Evolutionary conservation across 2,329 filamentous ascomycete genomes (phyloP), one percentile per base, ranked within the genome.

Genomic region (Trichoderma sp.): DNA sequence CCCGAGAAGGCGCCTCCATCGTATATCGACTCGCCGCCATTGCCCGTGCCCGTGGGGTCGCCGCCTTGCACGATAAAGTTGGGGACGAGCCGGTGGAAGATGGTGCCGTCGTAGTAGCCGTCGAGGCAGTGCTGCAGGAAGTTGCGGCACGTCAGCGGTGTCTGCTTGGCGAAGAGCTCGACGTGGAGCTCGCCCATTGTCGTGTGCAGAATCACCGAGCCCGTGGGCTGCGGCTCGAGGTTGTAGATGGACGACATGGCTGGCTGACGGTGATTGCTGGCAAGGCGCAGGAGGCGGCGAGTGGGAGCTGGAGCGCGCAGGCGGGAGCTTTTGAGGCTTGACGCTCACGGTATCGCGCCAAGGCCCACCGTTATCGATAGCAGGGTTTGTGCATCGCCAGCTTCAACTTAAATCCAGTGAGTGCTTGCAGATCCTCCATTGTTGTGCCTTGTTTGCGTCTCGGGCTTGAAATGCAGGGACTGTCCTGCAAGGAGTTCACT

Each of bases 41-140:
- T 89, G 14, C 94, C 94, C 0, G 93, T 97, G 26, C 93, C 93
- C 0, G 93, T 97, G 0, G 95, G 94, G 72, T 99, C 95, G 64
- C 95, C 95, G 34, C 94, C 95, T 74, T 99, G 95, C 12, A 98
- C 81, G 68, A 99, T 91, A 77, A 99, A 99, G 59, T 90, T 91
- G 0, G 93, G 92, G 0, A 97, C 89, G 6, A 98, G 83, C 26
- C 95, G 91, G 79, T 99, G 95, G 79, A 99, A 99, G 68, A 95
- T 89, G 0, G 93, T 97, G 74, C 90, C 88, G 72, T 92, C 89
- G 81, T 98, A 99, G 81, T 98, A 98, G 71, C 93, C 93, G 75
- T 99, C 93, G 70, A 97, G 85, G 74, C 92, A 95, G 73, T 93
- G 90, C 77, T 99, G 95, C 44, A 99, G 85, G 78, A 99, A 99